Evolutionary conservation across 352 stramenopile genomes (phyloP).

Genomic region (Phytophthora chlamydospora): DNA sequence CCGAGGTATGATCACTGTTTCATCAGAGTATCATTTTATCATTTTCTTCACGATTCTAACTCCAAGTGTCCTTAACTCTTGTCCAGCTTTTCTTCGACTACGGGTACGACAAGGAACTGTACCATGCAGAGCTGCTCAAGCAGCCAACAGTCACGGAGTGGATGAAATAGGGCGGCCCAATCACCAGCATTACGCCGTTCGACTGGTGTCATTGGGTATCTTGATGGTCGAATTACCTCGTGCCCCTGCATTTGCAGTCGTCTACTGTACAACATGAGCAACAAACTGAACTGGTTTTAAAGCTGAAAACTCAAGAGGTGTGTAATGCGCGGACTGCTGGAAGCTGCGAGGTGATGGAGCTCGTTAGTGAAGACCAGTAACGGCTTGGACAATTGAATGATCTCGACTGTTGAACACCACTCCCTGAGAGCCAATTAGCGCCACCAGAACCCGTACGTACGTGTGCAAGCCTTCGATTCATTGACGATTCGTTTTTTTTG

Average conservation of each 20-base stretch:
- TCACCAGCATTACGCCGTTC: not conserved
- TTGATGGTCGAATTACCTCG: not conserved
- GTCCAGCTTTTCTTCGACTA: slow-evolving; percentile 90
- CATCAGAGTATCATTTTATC: slow-evolving; percentile 3
- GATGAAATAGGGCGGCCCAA: slow-evolving; percentile 48
- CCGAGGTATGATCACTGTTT: slow-evolving; percentile 53
- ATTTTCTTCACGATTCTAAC: not conserved
- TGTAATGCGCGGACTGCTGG: no score
- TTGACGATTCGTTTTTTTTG: no score
- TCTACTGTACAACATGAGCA: no score
- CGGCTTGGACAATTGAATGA: no score
- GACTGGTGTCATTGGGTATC: not conserved
- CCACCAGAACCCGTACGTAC: no score
- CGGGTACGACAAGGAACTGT: slow-evolving; percentile 74
- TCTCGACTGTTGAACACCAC: no score
- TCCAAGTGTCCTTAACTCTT: not conserved
- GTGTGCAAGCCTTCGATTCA: no score
- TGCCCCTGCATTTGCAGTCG: not conserved
- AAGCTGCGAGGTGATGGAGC: no score
- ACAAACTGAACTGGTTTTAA: no score
- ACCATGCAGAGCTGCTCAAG: slow-evolving; percentile 67
- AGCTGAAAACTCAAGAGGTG: no score
- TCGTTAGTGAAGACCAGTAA: no score
- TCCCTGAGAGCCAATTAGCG: no score
- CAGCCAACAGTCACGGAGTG: slow-evolving; percentile 65